Evolutionary conservation across 1,284 basidiomycete species (phyloP).

Genomic region (Fomes fomentarius): DNA sequence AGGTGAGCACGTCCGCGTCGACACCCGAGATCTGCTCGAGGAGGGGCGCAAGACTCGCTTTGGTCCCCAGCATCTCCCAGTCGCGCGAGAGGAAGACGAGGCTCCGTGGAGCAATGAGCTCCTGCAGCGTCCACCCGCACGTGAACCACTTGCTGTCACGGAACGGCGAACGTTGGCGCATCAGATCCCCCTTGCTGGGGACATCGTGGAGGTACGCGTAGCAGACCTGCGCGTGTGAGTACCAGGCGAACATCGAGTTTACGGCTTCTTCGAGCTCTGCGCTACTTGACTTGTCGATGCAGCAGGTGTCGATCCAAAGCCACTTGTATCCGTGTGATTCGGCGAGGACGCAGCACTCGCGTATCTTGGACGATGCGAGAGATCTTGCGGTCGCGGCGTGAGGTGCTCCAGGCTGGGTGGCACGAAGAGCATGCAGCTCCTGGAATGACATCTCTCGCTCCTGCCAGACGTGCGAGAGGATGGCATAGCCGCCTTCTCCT

Average conservation of each 20-base stretch:
- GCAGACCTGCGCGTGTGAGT: not conserved
- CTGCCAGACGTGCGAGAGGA: conserved; percentile 5
- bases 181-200: not conserved
- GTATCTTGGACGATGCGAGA: not conserved
- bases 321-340: not conserved
- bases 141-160: not conserved
- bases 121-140: not conserved
- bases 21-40: not conserved
- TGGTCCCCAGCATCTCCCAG: not conserved
- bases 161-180: not conserved
- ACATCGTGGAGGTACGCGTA: conserved; percentile 5
- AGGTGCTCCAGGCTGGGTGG: not conserved
- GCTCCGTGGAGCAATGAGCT: not conserved
- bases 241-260: conserved; percentile 9
- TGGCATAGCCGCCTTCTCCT: conserved; percentile 4
- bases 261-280: conserved; percentile 7
- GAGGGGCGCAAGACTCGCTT: not conserved
- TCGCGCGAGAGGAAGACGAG: not conserved
- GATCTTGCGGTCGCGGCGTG: not conserved
- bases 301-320: conserved; percentile 8
- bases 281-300: conserved; percentile 8
- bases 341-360: not conserved
- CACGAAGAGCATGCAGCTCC: conserved; percentile 9
- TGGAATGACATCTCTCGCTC: conserved; percentile 1
- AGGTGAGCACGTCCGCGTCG: not conserved